A percentile compares a stretch with the other conserved stretches of the same genome.
Evolutionary conservation across 2,329 filamentous ascomycete species (phyloP).

Genomic region (Huntiella bhutanensis): DNA sequence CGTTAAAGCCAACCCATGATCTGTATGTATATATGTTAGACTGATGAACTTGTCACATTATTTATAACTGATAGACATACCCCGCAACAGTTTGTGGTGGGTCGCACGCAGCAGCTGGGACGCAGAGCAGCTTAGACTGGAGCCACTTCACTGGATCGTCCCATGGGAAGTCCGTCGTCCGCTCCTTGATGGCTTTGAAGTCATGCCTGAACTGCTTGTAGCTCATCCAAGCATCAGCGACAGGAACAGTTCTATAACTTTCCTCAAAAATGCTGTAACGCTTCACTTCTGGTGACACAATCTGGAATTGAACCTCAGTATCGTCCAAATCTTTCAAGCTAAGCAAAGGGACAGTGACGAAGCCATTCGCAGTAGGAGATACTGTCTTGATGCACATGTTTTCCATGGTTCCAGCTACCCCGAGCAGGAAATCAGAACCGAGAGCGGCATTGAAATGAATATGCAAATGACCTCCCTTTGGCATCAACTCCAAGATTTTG

Average conservation of each 20-base stretch:
- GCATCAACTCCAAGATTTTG: slow-evolving; percentile 36
- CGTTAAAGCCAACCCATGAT: slow-evolving; percentile 45
- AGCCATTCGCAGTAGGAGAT: slow-evolving; percentile 20
- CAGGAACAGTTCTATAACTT: slow-evolving; percentile 20
- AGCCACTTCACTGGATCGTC: slow-evolving; percentile 28
- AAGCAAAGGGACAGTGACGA: slow-evolving; percentile 24
- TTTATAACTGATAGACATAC: slow-evolving; percentile 19
- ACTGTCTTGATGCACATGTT: slow-evolving; percentile 51
- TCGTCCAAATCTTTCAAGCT: slow-evolving; percentile 24
- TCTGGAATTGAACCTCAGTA: slow-evolving; percentile 45
- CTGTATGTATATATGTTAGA: slow-evolving; percentile 16
- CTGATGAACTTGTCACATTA: neutral
- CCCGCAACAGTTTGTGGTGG: slow-evolving; percentile 30
- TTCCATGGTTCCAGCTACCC: slow-evolving; percentile 32
- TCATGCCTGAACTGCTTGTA: neutral
- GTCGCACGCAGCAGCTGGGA: slow-evolving; percentile 39
- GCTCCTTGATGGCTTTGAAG: neutral
- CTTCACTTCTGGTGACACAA: slow-evolving; percentile 21
- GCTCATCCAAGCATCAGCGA: slow-evolving; percentile 3
- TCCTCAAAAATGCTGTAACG: slow-evolving; percentile 26
- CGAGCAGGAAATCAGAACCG: slow-evolving; percentile 37
- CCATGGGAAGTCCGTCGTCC: too few relatives aligned
- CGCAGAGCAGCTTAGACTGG: slow-evolving; percentile 40
- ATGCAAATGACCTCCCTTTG: slow-evolving; percentile 56
- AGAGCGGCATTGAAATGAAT: slow-evolving; percentile 65